Percentiles rank a stretch among this genome's conserved stretches.
These are phyloP conservation scores for Theobroma grandiflorum DNA, from an alignment of 441 rosid species.

Conservation along the genomic window DNA sequence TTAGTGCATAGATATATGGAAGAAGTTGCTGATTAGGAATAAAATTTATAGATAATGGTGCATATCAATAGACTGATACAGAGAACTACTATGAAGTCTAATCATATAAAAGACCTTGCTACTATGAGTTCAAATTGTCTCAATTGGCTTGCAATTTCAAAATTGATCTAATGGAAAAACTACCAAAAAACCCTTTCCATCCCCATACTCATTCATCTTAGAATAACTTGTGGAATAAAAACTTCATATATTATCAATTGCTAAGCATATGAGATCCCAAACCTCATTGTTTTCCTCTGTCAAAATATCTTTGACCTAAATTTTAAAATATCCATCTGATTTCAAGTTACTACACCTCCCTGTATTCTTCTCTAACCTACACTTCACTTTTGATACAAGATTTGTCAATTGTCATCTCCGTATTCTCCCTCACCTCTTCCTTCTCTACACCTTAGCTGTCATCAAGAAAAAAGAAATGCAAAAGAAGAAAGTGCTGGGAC, in stretches of 20 bases:
- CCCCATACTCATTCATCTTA: not conserved
- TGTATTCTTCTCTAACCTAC: not conserved
- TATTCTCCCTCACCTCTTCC: not conserved
- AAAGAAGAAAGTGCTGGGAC: not conserved
- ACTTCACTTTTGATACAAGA: not conserved
- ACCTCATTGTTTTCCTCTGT: not conserved
- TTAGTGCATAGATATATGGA: not conserved
- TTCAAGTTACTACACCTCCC: not conserved
- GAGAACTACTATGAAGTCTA: conserved; percentile 8
- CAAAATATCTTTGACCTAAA: not conserved
- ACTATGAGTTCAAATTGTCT: not conserved
- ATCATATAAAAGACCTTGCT: not conserved
- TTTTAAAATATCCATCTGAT: not conserved
- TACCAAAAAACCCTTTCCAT: not conserved
- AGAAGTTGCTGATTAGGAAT: not conserved
- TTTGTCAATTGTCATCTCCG: not conserved
- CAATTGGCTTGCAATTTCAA: conserved; percentile 1
- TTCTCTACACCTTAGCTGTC: not conserved
- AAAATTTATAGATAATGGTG: not conserved
- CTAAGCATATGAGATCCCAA: not conserved
- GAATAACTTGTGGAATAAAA: not conserved
- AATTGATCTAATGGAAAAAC: not conserved
- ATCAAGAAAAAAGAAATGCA: not conserved
- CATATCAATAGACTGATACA: not conserved
- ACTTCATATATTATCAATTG: not conserved